These are phyloP conservation scores for Miscanthus sacchariflorus DNA, from an alignment of 202 grass and related monocot genomes.

Conservation along the genomic window DNA sequence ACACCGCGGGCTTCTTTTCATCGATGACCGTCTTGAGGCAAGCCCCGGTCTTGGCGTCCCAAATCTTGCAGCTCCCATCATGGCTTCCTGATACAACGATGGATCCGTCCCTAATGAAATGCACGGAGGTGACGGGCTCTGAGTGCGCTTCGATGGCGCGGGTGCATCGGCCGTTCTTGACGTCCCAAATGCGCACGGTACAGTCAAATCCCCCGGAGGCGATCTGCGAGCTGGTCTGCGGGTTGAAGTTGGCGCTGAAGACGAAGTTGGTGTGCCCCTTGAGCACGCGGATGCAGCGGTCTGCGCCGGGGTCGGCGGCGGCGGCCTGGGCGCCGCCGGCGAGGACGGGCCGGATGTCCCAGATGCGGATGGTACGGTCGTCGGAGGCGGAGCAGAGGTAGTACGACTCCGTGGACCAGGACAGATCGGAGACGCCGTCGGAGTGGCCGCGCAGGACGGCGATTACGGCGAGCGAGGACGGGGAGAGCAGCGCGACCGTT, in stretches of 20 bases:
- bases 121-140: slow-evolving; percentile 75
- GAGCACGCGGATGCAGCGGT: slow-evolving; percentile 72
- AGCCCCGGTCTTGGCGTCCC: slow-evolving; percentile 64
- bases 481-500: slow-evolving; percentile 71
- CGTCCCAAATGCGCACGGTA: slow-evolving; percentile 85
- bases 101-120: slow-evolving; percentile 89
- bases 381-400: slow-evolving; percentile 97
- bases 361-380: slow-evolving; percentile 76
- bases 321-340: slow-evolving; percentile 29
- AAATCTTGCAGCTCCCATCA: slow-evolving; percentile 95
- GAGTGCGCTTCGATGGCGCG: slow-evolving; percentile 73
- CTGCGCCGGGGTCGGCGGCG: slow-evolving; percentile 36
- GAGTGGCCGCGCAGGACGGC: slow-evolving; percentile 68
- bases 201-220: slow-evolving; percentile 84
- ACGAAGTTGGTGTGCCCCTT: slow-evolving; percentile 77
- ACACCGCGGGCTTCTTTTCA: slow-evolving; percentile 70
- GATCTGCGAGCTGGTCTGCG: slow-evolving; percentile 73
- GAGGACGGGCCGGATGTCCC: slow-evolving; percentile 70
- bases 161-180: slow-evolving; percentile 56
- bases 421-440: slow-evolving; percentile 77
- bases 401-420: slow-evolving; percentile 83
- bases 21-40: slow-evolving; percentile 93
- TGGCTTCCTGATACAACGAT: slow-evolving; percentile 94
- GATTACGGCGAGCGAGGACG: slow-evolving; percentile 62
- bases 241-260: slow-evolving; percentile 96